phyloP scores from a whole-genome alignment of 2,329 filamentous ascomycete species.

The Talaromyces atroroseus region DNA sequence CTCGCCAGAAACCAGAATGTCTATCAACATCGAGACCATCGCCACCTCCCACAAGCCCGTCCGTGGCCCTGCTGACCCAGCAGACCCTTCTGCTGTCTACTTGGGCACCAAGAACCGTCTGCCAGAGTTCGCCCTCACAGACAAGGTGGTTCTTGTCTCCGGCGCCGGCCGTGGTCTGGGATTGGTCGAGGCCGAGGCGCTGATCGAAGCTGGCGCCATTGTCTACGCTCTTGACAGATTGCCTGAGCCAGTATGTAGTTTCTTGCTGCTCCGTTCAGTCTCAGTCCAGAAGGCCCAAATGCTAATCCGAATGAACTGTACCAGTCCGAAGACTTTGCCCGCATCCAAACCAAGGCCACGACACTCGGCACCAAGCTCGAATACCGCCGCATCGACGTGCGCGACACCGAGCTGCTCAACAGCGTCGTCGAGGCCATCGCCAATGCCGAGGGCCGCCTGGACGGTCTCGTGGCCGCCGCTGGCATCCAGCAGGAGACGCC shows the following conservation, averaged over 20 bases:
- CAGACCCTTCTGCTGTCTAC: slow-evolving; percentile 23
- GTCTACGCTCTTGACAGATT: slow-evolving; percentile 43
- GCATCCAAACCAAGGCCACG: slow-evolving; percentile 58
- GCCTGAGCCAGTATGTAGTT: slow-evolving; percentile 30
- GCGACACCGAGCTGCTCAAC: slow-evolving; percentile 64
- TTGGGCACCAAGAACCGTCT: slow-evolving; percentile 40
- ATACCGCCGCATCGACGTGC: slow-evolving; percentile 76
- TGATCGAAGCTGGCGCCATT: slow-evolving; percentile 68
- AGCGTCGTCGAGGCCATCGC: slow-evolving; percentile 64
- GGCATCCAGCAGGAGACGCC: slow-evolving; percentile 74
- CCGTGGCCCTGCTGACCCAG: slow-evolving; percentile 14
- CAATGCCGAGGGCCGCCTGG: slow-evolving; percentile 63
- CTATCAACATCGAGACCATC: slow-evolving; percentile 14
- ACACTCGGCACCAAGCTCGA: slow-evolving; percentile 63
- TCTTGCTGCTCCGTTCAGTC: neutral
- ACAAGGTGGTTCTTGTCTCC: slow-evolving; percentile 65
- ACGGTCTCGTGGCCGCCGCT: slow-evolving; percentile 71
- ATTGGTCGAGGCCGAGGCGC: slow-evolving; percentile 65
- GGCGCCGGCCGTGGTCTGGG: slow-evolving; percentile 68
- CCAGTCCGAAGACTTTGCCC: slow-evolving; percentile 55
- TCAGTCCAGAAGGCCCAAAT: slow-evolving; percentile 32
- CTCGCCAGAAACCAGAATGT: neutral
- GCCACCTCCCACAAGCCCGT: slow-evolving; percentile 8
- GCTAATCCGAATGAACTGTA: slow-evolving; percentile 41
- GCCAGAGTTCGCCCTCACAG: slow-evolving; percentile 69